These are phyloP conservation scores for Claviceps purpurea DNA, from an alignment of 2,329 filamentous ascomycete genomes.

Conservation along the genomic window DNA sequence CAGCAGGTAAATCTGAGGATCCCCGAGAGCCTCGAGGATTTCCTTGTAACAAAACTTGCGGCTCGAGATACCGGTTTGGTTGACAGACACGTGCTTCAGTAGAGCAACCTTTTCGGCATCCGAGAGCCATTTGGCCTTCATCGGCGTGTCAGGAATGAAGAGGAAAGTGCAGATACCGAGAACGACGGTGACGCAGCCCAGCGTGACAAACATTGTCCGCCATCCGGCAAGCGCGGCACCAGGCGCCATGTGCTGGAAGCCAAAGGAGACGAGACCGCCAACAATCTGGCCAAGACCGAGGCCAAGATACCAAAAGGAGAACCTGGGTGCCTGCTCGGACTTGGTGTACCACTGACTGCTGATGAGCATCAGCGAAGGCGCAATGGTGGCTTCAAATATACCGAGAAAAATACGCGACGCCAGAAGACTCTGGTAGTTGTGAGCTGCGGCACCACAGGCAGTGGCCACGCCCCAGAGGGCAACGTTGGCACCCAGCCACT, in stretches of 20 bases:
- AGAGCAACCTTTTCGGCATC: slow-evolving; percentile 35
- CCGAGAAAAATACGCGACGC: slow-evolving; percentile 44
- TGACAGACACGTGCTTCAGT: slow-evolving; percentile 39
- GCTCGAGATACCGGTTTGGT: slow-evolving; percentile 44
- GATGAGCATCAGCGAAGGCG: slow-evolving; percentile 46
- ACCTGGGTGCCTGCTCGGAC: slow-evolving; percentile 44
- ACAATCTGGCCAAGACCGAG: slow-evolving; percentile 49
- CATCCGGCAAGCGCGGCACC: slow-evolving; percentile 48
- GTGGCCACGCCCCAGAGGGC: slow-evolving; percentile 45
- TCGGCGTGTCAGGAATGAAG: slow-evolving; percentile 29
- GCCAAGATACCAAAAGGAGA: slow-evolving; percentile 48
- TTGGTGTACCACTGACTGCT: slow-evolving; percentile 50
- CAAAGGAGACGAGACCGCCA: slow-evolving; percentile 49
- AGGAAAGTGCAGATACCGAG: slow-evolving; percentile 20
- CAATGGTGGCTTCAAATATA: slow-evolving; percentile 47
- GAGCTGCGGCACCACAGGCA: slow-evolving; percentile 37
- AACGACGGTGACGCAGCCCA: slow-evolving; percentile 35
- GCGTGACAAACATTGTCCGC: slow-evolving; percentile 57
- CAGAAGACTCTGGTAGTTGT: slow-evolving; percentile 39
- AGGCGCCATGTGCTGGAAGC: slow-evolving; percentile 37
- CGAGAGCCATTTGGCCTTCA: slow-evolving; percentile 31
- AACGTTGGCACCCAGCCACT: slow-evolving; percentile 47
- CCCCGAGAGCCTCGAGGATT: slow-evolving; percentile 35
- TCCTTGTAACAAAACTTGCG: slow-evolving; percentile 39
- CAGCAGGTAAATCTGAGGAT: slow-evolving; percentile 39